Evolutionary conservation across 2,329 filamentous ascomycete species (phyloP), one percentile per base, ranked within the genome.

Genomic region (Colletotrichum karsti): DNA sequence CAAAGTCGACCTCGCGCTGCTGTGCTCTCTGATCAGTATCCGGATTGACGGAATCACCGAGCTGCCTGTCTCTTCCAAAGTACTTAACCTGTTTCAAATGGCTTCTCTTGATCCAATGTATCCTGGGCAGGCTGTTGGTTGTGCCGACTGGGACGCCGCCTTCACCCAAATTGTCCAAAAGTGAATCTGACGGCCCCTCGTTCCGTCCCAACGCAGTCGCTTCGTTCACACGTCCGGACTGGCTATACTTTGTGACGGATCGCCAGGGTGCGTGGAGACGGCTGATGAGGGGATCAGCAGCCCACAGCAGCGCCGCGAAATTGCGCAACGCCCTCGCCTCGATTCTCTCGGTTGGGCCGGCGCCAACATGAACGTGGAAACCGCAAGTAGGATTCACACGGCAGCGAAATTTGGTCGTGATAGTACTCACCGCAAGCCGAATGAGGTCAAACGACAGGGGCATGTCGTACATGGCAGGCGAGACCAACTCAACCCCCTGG

Each of bases 311-410:
- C 5, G 74, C 75, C 3, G 73, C 78, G 9, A 76, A 72, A 26
- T 77, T 75, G 12, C 76, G 75, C 12, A 78, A 26, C 0, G 73
- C 71, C 10, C 72, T 67, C 9, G 76, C 50, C 13, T 76, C 71
- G 55, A 81, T 76, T 54, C 70, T 73, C n/a, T 72, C 63, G 5
- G 48, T 54, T 13, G 35, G 60, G 0, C 80, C 80, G 53, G 77
- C 77, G 5, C 78, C 80, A 4, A 82, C 71, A 53, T 82, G 78
- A 13, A 82, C 77, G 55, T 80, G 78, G 20, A 82, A 71, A 8
- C 78, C 79, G 28, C 77, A 78, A 1, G 72, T 70, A 0, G 68
- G 33, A 59, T 82, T 82, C 12, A 80, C 71, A 2, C 78, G 74
- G 15, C 77, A 59, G 15, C 78, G 74, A 48, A 77, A 76, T 1